Percentiles rank a stretch among this genome's conserved stretches.
Conservation (phyloP, 805 yeast species). For the Yamadazyma philogaea region DNA sequence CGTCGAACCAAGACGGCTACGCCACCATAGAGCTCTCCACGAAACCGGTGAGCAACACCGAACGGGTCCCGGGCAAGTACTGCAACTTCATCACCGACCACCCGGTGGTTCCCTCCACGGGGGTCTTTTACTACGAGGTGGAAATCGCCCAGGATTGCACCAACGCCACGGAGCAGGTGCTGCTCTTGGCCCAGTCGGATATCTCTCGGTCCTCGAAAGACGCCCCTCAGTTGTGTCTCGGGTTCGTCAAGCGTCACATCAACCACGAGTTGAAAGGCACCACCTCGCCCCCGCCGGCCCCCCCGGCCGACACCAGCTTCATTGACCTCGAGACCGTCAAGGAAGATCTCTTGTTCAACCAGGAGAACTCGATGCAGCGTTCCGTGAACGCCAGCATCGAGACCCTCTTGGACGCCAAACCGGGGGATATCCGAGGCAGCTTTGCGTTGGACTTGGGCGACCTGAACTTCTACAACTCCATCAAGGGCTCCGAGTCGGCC, state of each 20-base stretch:
- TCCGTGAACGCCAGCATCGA: conserved; percentile 19
- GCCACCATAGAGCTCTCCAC: conserved; percentile 26
- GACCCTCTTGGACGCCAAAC: conserved; percentile 29
- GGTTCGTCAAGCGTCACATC: conserved; percentile 30
- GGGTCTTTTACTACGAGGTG: conserved; percentile 41
- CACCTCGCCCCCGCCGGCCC: conserved; percentile 7
- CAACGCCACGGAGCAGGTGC: conserved; percentile 27
- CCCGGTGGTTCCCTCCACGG: conserved; percentile 29
- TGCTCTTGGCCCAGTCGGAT: conserved; percentile 34
- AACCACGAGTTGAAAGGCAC: conserved; percentile 19
- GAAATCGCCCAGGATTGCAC: conserved; percentile 35
- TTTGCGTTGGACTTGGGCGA: conserved; percentile 41
- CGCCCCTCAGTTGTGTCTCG: conserved; percentile 31
- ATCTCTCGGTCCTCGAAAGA: conserved; percentile 30
- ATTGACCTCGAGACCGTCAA: conserved; percentile 32
- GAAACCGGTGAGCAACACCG: background rate
- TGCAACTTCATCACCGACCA: conserved; percentile 39
- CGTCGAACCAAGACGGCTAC: conserved; percentile 26
- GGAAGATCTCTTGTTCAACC: conserved; percentile 23
- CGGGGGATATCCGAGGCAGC: conserved; percentile 42
- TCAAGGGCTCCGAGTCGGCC: conserved; percentile 27
- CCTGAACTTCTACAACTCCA: conserved; percentile 37
- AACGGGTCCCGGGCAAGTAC: conserved; percentile 16
- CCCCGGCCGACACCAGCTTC: background rate
- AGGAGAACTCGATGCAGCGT: conserved; percentile 15